Conservation (phyloP, 495 filamentous ascomycete species). For the Tricharina praecox region DNA sequence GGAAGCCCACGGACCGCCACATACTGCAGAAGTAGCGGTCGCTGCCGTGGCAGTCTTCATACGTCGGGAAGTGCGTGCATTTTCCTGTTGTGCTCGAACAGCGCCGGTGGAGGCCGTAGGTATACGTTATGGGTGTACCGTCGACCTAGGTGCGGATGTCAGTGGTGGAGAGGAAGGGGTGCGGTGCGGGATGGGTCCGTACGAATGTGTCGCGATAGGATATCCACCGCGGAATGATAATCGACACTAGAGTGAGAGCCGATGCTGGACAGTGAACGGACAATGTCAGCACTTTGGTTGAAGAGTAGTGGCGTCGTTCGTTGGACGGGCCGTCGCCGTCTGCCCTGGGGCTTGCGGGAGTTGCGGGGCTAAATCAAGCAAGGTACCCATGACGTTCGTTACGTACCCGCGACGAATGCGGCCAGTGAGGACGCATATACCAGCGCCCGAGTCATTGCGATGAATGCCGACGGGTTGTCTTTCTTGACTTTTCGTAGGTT, state of each 20-base stretch:
- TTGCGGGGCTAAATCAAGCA: not conserved
- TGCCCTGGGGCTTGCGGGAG: not conserved
- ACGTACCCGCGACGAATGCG: slow-evolving; percentile 38
- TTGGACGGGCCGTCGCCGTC: too few species aligned
- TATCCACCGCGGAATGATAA: slow-evolving; percentile 65
- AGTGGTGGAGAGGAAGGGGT: slow-evolving; percentile 22
- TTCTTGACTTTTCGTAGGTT: not conserved
- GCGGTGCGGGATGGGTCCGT: slow-evolving; percentile 11
- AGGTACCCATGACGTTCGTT: slow-evolving; percentile 3
- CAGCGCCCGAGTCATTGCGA: slow-evolving; percentile 30
- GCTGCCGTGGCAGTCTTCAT: slow-evolving; percentile 49
- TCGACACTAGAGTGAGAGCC: slow-evolving; percentile 55
- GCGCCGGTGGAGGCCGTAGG: slow-evolving; percentile 61
- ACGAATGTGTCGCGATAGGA: slow-evolving; percentile 50
- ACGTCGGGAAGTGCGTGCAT: slow-evolving; percentile 39
- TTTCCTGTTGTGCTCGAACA: slow-evolving; percentile 39
- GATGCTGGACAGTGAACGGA: slow-evolving; percentile 39
- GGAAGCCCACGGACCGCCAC: slow-evolving; percentile 75
- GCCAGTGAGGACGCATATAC: slow-evolving; percentile 37
- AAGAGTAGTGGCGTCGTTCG: not conserved
- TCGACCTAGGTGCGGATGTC: slow-evolving; percentile 32
- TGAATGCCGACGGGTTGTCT: not conserved
- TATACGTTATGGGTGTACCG: slow-evolving; percentile 29
- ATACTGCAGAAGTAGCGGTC: slow-evolving; percentile 73
- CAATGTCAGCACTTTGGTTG: not conserved